These are phyloP conservation scores for Pezicula carpinea DNA, from an alignment of 2,329 filamentous ascomycete genomes.

Conservation along the genomic window DNA sequence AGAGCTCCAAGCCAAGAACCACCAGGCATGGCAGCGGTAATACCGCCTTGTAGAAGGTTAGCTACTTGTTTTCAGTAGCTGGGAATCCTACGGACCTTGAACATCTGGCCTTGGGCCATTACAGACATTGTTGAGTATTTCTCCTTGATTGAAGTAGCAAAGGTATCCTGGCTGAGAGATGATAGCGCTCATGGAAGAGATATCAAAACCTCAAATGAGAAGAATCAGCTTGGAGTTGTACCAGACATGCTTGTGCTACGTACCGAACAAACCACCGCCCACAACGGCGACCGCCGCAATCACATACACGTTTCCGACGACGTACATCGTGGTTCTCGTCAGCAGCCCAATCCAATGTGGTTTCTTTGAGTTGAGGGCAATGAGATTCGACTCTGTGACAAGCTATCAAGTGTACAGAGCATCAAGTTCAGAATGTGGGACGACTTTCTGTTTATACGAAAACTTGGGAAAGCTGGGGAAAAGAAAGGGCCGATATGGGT, in stretches of 20 bases:
- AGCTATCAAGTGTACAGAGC: background rate
- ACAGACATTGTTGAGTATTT: slow-evolving; percentile 38
- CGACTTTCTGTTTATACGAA: background rate
- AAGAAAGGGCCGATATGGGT: background rate
- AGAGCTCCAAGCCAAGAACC: slow-evolving; percentile 65
- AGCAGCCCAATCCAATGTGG: background rate
- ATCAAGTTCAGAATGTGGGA: background rate
- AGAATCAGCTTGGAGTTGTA: background rate
- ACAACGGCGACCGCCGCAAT: slow-evolving; percentile 29
- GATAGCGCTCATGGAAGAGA: slow-evolving; percentile 54
- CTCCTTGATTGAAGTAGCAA: slow-evolving; percentile 42
- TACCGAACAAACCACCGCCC: slow-evolving; percentile 26
- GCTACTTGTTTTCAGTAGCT: background rate
- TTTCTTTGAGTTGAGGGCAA: background rate
- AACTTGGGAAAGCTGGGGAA: background rate
- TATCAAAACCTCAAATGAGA: slow-evolving; percentile 39
- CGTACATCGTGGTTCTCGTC: background rate
- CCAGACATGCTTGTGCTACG: background rate
- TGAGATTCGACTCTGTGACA: background rate
- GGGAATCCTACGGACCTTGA: slow-evolving; percentile 37
- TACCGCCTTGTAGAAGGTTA: slow-evolving; percentile 36
- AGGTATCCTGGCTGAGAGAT: slow-evolving; percentile 47
- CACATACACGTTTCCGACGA: slow-evolving; percentile 23
- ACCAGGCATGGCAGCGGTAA: slow-evolving; percentile 66
- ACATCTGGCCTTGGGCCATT: slow-evolving; percentile 45